A percentile compares a stretch with the other conserved stretches of the same genome.
Conservation (phyloP, 1,284 basidiomycete genomes). For the Sporisorium reilianum region DNA sequence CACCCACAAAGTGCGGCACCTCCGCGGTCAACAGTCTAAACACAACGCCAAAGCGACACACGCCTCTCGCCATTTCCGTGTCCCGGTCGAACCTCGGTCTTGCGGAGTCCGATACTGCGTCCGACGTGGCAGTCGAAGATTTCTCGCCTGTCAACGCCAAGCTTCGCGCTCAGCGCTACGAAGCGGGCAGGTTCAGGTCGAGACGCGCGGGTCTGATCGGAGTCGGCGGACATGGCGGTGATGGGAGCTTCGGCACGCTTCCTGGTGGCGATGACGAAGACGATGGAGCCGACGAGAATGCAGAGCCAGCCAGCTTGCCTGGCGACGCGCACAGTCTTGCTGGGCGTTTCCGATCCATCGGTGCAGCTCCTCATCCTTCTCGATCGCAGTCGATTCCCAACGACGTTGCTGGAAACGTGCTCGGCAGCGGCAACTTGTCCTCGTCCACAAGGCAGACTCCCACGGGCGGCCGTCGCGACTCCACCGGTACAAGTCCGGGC, state of each 20-base stretch:
- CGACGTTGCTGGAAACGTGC: slow-evolving; percentile 20
- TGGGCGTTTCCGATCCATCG: slow-evolving; percentile 25
- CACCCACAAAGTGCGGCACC: slow-evolving; percentile 22
- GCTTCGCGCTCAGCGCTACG: slow-evolving; percentile 33
- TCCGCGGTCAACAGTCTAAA: slow-evolving; percentile 18
- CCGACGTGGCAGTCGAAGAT: slow-evolving; percentile 14
- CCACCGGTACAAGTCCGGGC: slow-evolving; percentile 11
- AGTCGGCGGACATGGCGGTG: slow-evolving; percentile 22
- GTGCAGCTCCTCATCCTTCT: slow-evolving; percentile 21
- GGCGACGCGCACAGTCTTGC: slow-evolving; percentile 10
- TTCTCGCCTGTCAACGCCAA: slow-evolving; percentile 28
- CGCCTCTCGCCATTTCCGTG: slow-evolving; percentile 31
- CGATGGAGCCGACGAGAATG: slow-evolving; percentile 36
- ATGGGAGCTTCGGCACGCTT: slow-evolving; percentile 19
- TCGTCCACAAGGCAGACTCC: slow-evolving; percentile 8
- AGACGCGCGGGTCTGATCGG: slow-evolving; percentile 31
- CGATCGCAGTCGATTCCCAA: slow-evolving; percentile 29
- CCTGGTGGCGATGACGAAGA: slow-evolving; percentile 18
- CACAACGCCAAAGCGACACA: slow-evolving; percentile 25
- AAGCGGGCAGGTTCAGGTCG: slow-evolving; percentile 26
- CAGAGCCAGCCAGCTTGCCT: slow-evolving; percentile 18
- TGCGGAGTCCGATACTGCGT: slow-evolving; percentile 3
- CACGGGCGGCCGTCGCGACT: slow-evolving; percentile 5
- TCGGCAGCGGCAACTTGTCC: slow-evolving; percentile 12
- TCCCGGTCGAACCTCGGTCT: slow-evolving; percentile 38